Evolutionary conservation across 108 stramenopile species (phyloP).

Genomic region (Seminavis robusta): DNA sequence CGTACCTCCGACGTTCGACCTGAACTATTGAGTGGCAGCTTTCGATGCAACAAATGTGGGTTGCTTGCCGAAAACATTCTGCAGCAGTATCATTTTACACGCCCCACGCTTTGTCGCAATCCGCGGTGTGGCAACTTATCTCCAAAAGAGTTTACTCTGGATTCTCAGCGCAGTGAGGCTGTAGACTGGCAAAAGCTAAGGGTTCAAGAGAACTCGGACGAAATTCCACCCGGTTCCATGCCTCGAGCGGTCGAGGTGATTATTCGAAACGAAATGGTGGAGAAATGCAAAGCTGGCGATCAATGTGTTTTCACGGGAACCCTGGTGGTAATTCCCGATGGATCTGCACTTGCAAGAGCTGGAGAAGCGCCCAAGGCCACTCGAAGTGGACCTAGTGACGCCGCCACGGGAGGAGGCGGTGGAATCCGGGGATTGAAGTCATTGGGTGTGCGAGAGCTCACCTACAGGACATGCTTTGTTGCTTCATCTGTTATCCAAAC

Average conservation of each 20-base stretch:
- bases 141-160: slow-evolving; percentile 73
- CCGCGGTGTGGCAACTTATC: slow-evolving; percentile 79
- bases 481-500: slow-evolving; percentile 79
- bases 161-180: slow-evolving; percentile 67
- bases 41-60: slow-evolving; percentile 94
- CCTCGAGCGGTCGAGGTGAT: slow-evolving; percentile 94
- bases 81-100: slow-evolving; percentile 96
- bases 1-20: slow-evolving; percentile 96
- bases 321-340: slow-evolving; percentile 94
- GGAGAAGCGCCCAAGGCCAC: slow-evolving; percentile 71
- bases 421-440: slow-evolving; percentile 90
- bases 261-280: slow-evolving; percentile 95
- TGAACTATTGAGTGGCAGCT: slow-evolving; percentile 92
- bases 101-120: slow-evolving; percentile 94
- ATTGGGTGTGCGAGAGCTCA: slow-evolving; percentile 94
- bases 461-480: slow-evolving; percentile 94
- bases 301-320: slow-evolving; percentile 86
- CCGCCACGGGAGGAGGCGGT: slow-evolving; percentile 66
- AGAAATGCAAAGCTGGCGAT: slow-evolving; percentile 97
- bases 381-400: slow-evolving; percentile 33
- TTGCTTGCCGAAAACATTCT: slow-evolving; percentile 63
- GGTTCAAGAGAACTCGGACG: slow-evolving; percentile 96
- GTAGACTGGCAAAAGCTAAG: slow-evolving; percentile 98
- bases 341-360: slow-evolving; percentile 78
- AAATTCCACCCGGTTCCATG: slow-evolving; percentile 98